Conservation (phyloP, 805 yeast species). For the Torulaspora quercuum region DNA sequence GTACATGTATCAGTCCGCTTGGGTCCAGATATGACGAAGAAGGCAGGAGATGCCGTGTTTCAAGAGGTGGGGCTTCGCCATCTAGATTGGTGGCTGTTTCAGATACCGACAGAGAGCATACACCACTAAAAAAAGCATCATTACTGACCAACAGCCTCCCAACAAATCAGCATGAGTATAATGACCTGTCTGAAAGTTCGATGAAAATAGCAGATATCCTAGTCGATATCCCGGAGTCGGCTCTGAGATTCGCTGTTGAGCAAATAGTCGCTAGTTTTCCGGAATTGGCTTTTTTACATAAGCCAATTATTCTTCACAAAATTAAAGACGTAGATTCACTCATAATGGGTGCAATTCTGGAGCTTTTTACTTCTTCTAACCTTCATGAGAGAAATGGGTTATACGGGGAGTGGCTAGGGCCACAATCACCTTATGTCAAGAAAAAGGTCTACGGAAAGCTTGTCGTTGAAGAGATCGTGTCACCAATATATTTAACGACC, state of each 20-base stretch:
- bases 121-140: neutral
- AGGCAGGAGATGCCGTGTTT: neutral
- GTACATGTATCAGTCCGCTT: neutral
- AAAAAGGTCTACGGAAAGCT: slow-evolving; percentile 11
- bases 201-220: neutral
- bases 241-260: slow-evolving; percentile 3
- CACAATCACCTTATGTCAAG: slow-evolving; percentile 8
- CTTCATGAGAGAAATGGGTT: neutral
- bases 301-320: slow-evolving; percentile 6
- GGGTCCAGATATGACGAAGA: neutral
- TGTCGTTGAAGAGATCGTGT: slow-evolving; percentile 11
- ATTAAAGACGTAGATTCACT: slow-evolving; percentile 10
- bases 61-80: neutral
- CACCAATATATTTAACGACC: slow-evolving; percentile 3
- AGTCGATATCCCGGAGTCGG: neutral
- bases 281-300: slow-evolving; percentile 13
- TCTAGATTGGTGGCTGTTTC: neutral
- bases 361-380: slow-evolving; percentile 9
- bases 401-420: slow-evolving; percentile 12
- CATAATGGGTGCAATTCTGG: slow-evolving; percentile 10
- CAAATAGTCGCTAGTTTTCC: slow-evolving; percentile 9
- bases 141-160: neutral
- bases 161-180: neutral
- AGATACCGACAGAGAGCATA: neutral
- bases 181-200: neutral